Percentiles rank a stretch among this genome's conserved stretches.
phyloP scores from a whole-genome alignment of 208 protist species.

The Acanthamoeba sp. region DNA sequence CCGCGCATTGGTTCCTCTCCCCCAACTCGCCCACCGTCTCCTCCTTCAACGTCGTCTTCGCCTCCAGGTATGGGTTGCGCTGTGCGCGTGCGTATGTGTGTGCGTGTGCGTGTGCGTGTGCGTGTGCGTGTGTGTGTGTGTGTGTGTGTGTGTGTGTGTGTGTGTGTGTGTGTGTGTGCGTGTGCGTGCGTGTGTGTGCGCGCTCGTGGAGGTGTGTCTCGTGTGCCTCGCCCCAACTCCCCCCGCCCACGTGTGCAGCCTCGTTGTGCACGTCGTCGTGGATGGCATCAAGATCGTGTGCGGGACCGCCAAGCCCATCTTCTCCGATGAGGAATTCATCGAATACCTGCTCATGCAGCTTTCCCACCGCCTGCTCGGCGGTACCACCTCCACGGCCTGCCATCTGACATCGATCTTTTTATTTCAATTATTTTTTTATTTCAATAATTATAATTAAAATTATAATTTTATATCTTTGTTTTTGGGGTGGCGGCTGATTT shows the following conservation, averaged over 20 bases:
- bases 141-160: neutral
- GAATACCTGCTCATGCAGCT: conserved; percentile 36
- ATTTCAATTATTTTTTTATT: no score
- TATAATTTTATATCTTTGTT: no score
- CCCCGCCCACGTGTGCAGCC: neutral
- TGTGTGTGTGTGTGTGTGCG: neutral
- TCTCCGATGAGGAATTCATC: conserved; percentile 12
- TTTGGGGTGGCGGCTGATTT: no score
- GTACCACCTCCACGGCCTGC: neutral
- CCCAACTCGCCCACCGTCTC: neutral
- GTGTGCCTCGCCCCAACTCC: neutral
- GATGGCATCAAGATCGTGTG: conserved; percentile 15
- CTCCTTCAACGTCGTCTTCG: conserved; percentile 23
- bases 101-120: neutral
- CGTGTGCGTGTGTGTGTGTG: neutral
- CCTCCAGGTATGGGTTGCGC: neutral
- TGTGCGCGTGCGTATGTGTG: no score
- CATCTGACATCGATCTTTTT: no score
- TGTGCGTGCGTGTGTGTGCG: neutral
- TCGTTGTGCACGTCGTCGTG: neutral
- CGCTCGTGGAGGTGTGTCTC: neutral
- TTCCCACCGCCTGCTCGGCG: neutral
- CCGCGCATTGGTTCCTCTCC: neutral
- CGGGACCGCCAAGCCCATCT: conserved; percentile 19
- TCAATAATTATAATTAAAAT: no score